Conservation (phyloP, 177 flowering plant genomes). For the Vitis hybrid region DNA sequence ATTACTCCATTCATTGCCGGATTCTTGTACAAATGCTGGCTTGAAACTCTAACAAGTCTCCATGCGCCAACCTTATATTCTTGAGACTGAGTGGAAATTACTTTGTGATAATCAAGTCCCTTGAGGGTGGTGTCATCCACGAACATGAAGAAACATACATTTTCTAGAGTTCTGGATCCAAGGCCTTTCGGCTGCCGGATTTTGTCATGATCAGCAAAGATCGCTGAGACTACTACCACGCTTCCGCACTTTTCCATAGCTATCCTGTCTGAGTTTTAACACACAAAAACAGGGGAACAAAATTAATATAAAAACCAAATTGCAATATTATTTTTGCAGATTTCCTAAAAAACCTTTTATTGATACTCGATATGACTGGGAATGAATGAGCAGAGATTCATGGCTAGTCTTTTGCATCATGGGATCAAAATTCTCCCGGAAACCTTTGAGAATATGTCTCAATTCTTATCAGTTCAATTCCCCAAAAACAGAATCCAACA, state of each 20-base stretch:
- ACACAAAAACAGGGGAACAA: conserved; percentile 1
- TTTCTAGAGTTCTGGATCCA: conserved; percentile 58
- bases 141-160: conserved; percentile 87
- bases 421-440: neutral
- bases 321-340: too few relatives aligned
- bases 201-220: conserved; percentile 90
- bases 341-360: too few relatives aligned
- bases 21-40: conserved; percentile 49
- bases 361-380: too few relatives aligned
- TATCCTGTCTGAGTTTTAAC: conserved; percentile 44
- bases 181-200: conserved; percentile 84
- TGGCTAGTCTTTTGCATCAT: neutral
- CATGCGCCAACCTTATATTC: conserved; percentile 63
- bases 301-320: neutral
- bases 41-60: conserved; percentile 66
- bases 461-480: neutral
- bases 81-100: conserved; percentile 34
- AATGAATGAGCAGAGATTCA: too few relatives aligned
- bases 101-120: conserved; percentile 47
- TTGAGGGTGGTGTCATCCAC: conserved; percentile 67
- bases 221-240: conserved; percentile 81
- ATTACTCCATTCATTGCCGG: conserved; percentile 94
- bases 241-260: conserved; percentile 76
- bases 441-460: too few relatives aligned
- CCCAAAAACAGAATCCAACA: neutral